Conservation (phyloP, 129 eudicot genomes). For the Daucus carota region DNA sequence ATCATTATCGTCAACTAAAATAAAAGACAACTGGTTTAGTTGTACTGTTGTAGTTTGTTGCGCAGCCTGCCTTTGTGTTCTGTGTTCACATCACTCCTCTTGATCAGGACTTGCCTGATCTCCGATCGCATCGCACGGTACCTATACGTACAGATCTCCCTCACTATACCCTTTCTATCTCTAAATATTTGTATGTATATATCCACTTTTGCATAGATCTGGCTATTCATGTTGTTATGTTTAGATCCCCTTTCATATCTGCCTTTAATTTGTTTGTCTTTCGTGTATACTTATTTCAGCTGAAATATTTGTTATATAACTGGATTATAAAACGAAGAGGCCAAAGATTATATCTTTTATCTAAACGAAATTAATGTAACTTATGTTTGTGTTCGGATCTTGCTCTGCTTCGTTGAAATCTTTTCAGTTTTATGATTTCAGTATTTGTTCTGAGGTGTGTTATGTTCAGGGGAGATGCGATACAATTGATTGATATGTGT, state of each 20-base stretch:
- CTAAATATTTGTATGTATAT: not conserved
- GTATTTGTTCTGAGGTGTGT: no score
- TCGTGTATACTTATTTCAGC: not conserved
- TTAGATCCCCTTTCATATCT: not conserved
- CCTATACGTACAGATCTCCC: not conserved
- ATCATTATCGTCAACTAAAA: no score
- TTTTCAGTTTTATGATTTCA: no score
- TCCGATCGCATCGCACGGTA: not conserved
- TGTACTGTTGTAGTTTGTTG: not conserved
- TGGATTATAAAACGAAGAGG: not conserved
- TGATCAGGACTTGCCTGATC: constrained; percentile 8
- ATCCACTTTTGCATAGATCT: not conserved
- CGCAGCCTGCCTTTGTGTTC: not conserved
- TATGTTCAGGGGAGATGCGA: not conserved
- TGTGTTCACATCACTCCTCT: not conserved
- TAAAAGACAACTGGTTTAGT: not conserved
- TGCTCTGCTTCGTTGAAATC: not conserved
- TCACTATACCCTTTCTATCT: not conserved
- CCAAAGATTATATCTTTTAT: not conserved
- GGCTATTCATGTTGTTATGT: not conserved
- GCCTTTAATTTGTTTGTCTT: not conserved
- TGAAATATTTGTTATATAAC: not conserved
- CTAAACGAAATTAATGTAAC: not conserved
- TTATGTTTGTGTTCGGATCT: not conserved
- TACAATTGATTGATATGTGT: not conserved